phyloP scores from a whole-genome alignment of 2,329 filamentous ascomycete genomes.

The Didymella arachidicola region DNA sequence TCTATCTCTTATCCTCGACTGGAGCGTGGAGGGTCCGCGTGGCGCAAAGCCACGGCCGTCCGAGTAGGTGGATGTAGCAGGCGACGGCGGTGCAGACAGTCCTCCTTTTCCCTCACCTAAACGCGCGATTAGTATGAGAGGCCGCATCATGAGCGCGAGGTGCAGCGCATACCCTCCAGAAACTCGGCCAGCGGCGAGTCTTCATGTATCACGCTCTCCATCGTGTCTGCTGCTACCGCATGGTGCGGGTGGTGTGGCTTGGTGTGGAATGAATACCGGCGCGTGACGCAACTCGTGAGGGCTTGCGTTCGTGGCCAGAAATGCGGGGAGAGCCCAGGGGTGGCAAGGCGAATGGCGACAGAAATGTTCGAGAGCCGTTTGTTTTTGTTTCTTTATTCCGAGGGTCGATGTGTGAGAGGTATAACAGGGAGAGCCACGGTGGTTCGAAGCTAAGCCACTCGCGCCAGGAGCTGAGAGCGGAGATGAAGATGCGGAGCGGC shows the following conservation, averaged over 20 bases:
- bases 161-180: slow-evolving; percentile 73
- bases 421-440: slow-evolving; percentile 25
- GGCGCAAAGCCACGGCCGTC: slow-evolving; percentile 57
- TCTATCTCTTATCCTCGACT: slow-evolving; percentile 58
- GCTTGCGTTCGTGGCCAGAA: background rate
- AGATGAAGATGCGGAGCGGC: slow-evolving; percentile 22
- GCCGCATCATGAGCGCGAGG: background rate
- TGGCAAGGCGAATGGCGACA: slow-evolving; percentile 12
- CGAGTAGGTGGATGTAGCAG: slow-evolving; percentile 26
- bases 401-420: background rate
- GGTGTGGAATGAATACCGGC: slow-evolving; percentile 26
- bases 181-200: slow-evolving; percentile 88
- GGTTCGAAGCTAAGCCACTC: slow-evolving; percentile 24
- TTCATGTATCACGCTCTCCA: slow-evolving; percentile 89
- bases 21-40: slow-evolving; percentile 58
- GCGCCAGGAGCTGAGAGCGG: slow-evolving; percentile 32
- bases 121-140: slow-evolving; percentile 31
- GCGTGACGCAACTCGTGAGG: slow-evolving; percentile 18
- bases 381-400: background rate
- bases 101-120: slow-evolving; percentile 47
- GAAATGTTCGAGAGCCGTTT: background rate
- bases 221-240: slow-evolving; percentile 51
- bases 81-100: slow-evolving; percentile 33
- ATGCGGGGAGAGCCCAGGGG: slow-evolving; percentile 14
- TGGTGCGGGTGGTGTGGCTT: slow-evolving; percentile 36